Evolutionary conservation across 768 basidiomycete species (phyloP).

Genomic region (Russula sp.): DNA sequence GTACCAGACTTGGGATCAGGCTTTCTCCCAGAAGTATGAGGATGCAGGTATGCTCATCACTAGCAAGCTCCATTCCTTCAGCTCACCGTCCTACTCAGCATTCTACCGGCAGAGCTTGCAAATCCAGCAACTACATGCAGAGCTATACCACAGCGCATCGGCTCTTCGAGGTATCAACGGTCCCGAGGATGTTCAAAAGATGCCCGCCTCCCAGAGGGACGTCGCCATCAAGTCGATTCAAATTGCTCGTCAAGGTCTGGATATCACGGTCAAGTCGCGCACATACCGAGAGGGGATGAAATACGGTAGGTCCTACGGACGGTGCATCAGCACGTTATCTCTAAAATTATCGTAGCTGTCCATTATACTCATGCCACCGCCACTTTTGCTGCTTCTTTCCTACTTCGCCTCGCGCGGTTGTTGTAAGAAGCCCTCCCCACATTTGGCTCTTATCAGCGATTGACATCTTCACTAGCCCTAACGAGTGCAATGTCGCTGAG

Average conservation of each 20-base stretch:
- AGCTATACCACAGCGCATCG: slow-evolving; percentile 79
- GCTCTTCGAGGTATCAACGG: slow-evolving; percentile 78
- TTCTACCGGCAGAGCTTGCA: slow-evolving; percentile 87
- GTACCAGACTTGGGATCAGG: slow-evolving; percentile 76
- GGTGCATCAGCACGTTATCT: neutral
- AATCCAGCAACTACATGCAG: slow-evolving; percentile 84
- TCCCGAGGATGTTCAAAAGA: slow-evolving; percentile 79
- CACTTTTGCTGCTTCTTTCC: slow-evolving; percentile 87
- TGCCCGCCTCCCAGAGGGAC: slow-evolving; percentile 71
- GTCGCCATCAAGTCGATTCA: slow-evolving; percentile 79
- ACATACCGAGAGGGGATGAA: slow-evolving; percentile 89
- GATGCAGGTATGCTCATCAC: slow-evolving; percentile 54
- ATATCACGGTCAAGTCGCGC: slow-evolving; percentile 79
- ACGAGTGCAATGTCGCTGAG: slow-evolving; percentile 70
- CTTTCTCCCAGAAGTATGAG: slow-evolving; percentile 76
- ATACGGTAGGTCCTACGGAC: slow-evolving; percentile 55
- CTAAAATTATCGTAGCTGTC: slow-evolving; percentile 48
- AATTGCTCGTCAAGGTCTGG: slow-evolving; percentile 72
- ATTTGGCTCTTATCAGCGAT: neutral
- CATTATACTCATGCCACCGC: slow-evolving; percentile 90
- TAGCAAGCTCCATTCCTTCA: neutral
- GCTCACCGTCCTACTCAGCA: slow-evolving; percentile 34
- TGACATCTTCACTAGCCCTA: slow-evolving; percentile 47
- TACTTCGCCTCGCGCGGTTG: slow-evolving; percentile 77
- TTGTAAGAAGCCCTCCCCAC: slow-evolving; percentile 56